Percentiles rank a stretch among this genome's conserved stretches.
These are phyloP conservation scores for Saprolegnia parasitica DNA, from an alignment of 352 stramenopile genomes.

Conservation along the genomic window DNA sequence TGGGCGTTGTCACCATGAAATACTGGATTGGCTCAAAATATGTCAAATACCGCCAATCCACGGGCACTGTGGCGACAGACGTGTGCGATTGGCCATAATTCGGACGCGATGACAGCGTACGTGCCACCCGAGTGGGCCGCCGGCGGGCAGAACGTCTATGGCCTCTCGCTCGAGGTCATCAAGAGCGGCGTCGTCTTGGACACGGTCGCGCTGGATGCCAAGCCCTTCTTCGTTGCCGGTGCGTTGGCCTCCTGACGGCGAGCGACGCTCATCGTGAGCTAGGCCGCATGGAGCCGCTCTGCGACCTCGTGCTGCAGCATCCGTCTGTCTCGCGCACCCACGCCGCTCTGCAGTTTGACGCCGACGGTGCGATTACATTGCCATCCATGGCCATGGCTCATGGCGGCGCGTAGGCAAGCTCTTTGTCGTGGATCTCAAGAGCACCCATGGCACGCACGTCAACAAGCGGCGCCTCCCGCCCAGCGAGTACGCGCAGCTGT, in stretches of 20 bases:
- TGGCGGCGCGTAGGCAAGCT: constrained; percentile 38
- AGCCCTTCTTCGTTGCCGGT: constrained; percentile 48
- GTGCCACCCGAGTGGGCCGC: constrained; percentile 46
- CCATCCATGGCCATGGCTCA: background rate
- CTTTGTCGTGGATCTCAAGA: constrained; percentile 67
- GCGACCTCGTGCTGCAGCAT: constrained; percentile 68
- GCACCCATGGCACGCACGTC: constrained; percentile 79
- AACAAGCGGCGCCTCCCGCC: constrained; percentile 65
- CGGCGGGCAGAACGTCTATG: constrained; percentile 45
- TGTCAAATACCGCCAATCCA: no score
- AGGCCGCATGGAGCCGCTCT: constrained; percentile 51
- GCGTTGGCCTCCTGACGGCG: constrained; percentile 1
- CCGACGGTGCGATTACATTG: constrained; percentile 25
- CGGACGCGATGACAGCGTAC: constrained; percentile 33
- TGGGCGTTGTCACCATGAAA: no score
- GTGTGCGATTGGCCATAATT: background rate
- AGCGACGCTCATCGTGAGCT: background rate
- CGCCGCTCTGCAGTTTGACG: constrained; percentile 64
- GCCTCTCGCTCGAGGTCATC: constrained; percentile 64
- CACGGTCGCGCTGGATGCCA: constrained; percentile 34
- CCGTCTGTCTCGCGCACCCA: constrained; percentile 72
- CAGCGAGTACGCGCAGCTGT: constrained; percentile 51
- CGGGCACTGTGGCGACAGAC: background rate
- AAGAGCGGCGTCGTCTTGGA: constrained; percentile 58
- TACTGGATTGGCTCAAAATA: no score